Percentiles rank a stretch among this genome's conserved stretches.
Evolutionary conservation across 345 rosid genomes (phyloP).

Genomic region (Crucihimalaya himalaica): DNA sequence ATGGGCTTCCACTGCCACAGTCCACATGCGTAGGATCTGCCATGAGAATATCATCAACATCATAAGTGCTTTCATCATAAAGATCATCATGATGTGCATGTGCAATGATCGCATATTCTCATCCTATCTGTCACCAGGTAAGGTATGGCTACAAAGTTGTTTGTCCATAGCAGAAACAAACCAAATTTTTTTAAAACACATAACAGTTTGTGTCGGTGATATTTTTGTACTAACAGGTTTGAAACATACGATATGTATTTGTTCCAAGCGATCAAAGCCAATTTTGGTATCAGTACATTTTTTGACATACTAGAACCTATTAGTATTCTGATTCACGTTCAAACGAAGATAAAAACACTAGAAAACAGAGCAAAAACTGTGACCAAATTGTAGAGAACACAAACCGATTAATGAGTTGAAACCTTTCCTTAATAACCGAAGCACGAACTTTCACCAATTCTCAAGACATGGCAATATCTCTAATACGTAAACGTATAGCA

Average conservation of each 20-base stretch:
- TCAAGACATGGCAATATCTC: neutral
- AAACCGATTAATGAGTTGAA: neutral
- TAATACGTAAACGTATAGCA: neutral
- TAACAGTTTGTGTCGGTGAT: slow-evolving; percentile 32
- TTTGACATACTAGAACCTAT: neutral
- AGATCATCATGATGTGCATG: slow-evolving; percentile 33
- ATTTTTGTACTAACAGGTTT: slow-evolving; percentile 13
- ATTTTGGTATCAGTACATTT: neutral
- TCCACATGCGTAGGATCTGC: slow-evolving; percentile 36
- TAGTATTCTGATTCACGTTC: neutral
- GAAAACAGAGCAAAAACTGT: neutral
- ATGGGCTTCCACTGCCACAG: slow-evolving; percentile 34
- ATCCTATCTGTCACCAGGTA: slow-evolving; percentile 36
- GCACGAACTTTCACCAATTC: neutral
- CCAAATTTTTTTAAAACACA: neutral
- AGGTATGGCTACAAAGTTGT: slow-evolving; percentile 27
- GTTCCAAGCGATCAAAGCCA: slow-evolving; percentile 16
- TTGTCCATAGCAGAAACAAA: slow-evolving; percentile 26
- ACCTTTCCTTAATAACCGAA: neutral
- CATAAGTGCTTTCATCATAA: slow-evolving; percentile 35
- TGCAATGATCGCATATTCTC: slow-evolving; percentile 33
- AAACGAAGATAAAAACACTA: neutral
- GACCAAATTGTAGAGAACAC: no score
- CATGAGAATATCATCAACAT: slow-evolving; percentile 36
- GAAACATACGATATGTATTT: neutral